These are phyloP conservation scores for Dothidotthia symphoricarpi DNA, from an alignment of 2,329 filamentous ascomycete genomes.

Conservation along the genomic window DNA sequence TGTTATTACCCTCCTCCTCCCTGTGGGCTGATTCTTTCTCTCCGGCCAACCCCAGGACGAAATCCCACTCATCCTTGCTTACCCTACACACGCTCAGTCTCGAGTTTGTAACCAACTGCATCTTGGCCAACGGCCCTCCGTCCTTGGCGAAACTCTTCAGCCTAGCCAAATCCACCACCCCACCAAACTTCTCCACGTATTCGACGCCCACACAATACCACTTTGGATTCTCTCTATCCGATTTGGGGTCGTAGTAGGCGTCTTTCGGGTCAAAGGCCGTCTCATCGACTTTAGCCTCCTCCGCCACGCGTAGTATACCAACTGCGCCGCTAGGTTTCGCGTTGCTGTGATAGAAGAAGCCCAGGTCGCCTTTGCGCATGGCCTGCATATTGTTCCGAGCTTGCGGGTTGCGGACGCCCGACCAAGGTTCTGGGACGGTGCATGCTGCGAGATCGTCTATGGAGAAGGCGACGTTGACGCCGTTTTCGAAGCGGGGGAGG, in stretches of 20 bases:
- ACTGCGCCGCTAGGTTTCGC: conserved; percentile 86
- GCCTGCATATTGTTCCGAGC: conserved; percentile 86
- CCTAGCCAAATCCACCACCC: conserved; percentile 67
- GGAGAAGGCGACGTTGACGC: conserved; percentile 85
- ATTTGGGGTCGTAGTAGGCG: conserved; percentile 82
- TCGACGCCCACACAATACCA: conserved; percentile 90
- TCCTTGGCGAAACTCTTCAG: conserved; percentile 62
- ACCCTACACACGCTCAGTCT: conserved; percentile 78
- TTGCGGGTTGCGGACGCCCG: conserved; percentile 58
- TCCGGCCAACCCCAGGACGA: conserved; percentile 55
- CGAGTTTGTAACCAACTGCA: conserved; percentile 82
- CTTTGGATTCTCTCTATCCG: conserved; percentile 65
- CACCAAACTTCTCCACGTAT: conserved; percentile 78
- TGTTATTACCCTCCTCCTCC: no score
- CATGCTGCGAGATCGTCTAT: conserved; percentile 82
- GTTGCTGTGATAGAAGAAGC: conserved; percentile 97
- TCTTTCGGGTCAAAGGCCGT: conserved; percentile 68
- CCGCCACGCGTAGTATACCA: conserved; percentile 84
- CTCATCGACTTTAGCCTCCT: conserved; percentile 77
- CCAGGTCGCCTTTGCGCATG: conserved; percentile 88
- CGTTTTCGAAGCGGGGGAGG: conserved; percentile 80
- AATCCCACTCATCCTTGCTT: conserved; percentile 62
- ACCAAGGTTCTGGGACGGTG: conserved; percentile 81
- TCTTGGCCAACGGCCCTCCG: conserved; percentile 61
- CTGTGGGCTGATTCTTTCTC: conserved; percentile 6